Evolutionary conservation across 148 eudicot species (phyloP), one percentile per base, ranked within the genome.

Genomic region (Cornus kousa): DNA sequence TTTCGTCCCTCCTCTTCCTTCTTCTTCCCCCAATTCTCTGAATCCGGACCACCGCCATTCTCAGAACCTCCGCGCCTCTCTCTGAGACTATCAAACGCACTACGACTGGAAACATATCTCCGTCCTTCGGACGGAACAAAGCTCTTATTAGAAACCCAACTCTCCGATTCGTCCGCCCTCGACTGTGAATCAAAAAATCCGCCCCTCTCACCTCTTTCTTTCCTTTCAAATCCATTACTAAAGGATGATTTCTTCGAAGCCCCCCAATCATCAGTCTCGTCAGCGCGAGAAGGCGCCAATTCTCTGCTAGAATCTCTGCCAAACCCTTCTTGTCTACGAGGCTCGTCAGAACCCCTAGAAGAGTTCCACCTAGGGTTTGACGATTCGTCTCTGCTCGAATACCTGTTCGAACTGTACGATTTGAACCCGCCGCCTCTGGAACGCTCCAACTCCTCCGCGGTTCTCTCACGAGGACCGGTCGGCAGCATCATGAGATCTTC

Each of bases 181-280:
- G 95, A 89, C 68, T 86, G 86, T 3, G 92, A 88, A 77, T 82
- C 82, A 60, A 89, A 88, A 48, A 92, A 90, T 67, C 97, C 91
- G 0, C 87, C 91, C 68, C 83, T 89, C 77, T 92, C 98, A 4
- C 96, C 87, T 83, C 97, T 87, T 16, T 86, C 97, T 23, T 77
- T 14, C 72, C 86, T 74, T 40, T 82, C 91, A 68, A 80, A 82
- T 48, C 86, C 86, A 66, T 80, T 79, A 22, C 84, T 81, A 24
- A 66, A 66, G 5, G 79, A n/a, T 1, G 77, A 48, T 77, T 83
- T 93, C 89, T 95, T 95, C 28, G 83, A 73, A 68, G 94, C 88
- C 3, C 89, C 94, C 99, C 99, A 96, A 71, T 96, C 89, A 48
- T 93, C 98, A 0, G 73, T 91, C 90, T 90, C 99, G 43, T 96